phyloP scores from a whole-genome alignment of 2,329 filamentous ascomycete genomes.

The Nigrospora osmanthi region DNA sequence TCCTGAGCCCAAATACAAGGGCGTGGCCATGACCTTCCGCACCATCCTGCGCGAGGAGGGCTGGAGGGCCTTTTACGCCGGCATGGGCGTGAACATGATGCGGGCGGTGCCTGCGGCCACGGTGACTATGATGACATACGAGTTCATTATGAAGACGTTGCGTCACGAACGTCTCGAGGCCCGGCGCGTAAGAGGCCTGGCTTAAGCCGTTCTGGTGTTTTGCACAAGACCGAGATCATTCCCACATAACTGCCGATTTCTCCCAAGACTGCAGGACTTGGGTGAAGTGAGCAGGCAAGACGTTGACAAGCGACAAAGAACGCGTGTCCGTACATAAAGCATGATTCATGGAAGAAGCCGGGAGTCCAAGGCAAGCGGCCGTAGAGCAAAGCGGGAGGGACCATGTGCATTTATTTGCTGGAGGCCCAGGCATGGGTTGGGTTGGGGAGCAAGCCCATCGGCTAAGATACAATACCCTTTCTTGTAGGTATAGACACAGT shows the following conservation, averaged over 20 bases:
- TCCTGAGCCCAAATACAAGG: conserved; percentile 56
- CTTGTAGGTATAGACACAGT: conserved; percentile 16
- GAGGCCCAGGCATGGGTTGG: not conserved
- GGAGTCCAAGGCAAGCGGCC: not conserved
- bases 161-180: conserved; percentile 34
- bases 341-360: not conserved
- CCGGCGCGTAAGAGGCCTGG: conserved; percentile 15
- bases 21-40: conserved; percentile 72
- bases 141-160: conserved; percentile 58
- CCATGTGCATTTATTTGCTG: not conserved
- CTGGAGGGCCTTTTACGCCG: conserved; percentile 93
- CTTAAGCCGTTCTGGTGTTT: not conserved
- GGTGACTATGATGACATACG: conserved; percentile 96
- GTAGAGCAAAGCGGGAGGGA: not conserved
- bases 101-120: conserved; percentile 90
- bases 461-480: conserved; percentile 18
- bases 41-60: conserved; percentile 87
- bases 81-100: conserved; percentile 96
- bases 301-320: not conserved
- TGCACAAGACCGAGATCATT: not conserved
- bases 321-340: not conserved
- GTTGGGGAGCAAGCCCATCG: not conserved
- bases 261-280: not conserved
- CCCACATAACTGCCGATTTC: no score
- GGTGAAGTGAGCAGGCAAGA: not conserved